phyloP scores from a whole-genome alignment of 1,284 basidiomycete species.

The Leccinum solheimii region DNA sequence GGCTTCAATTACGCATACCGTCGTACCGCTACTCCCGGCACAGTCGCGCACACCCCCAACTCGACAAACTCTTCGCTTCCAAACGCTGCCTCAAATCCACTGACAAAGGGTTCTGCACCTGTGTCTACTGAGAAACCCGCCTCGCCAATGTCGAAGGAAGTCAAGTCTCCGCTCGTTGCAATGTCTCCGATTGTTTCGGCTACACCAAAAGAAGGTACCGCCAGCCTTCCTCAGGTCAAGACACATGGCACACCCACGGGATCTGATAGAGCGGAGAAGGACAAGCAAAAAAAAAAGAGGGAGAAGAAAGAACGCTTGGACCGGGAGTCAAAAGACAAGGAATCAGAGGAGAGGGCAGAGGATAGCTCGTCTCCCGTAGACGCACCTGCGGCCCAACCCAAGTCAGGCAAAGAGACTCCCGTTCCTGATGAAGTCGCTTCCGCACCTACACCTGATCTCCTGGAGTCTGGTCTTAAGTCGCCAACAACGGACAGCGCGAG shows the following conservation, averaged over 20 bases:
- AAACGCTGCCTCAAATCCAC: conserved; percentile 32
- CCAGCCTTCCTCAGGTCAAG: conserved; percentile 31
- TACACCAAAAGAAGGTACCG: conserved; percentile 33
- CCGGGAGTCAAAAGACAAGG: conserved; percentile 39
- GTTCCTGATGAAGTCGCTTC: conserved; percentile 33
- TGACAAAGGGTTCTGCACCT: conserved; percentile 41
- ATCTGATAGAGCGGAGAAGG: conserved; percentile 47
- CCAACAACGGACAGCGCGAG: conserved; percentile 63
- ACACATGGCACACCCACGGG: conserved; percentile 44
- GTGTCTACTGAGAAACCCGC: conserved; percentile 41
- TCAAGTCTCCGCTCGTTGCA: conserved; percentile 31
- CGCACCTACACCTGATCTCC: conserved; percentile 34
- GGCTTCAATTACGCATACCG: conserved; percentile 90
- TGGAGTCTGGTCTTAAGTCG: conserved; percentile 44
- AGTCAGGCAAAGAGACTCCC: conserved; percentile 46
- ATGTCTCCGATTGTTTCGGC: conserved; percentile 33
- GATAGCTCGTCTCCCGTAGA: conserved; percentile 24
- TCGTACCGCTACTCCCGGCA: conserved; percentile 55
- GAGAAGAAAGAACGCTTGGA: conserved; percentile 49
- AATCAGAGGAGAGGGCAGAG: conserved; percentile 25
- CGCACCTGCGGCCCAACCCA: conserved; percentile 26
- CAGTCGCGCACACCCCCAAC: conserved; percentile 43
- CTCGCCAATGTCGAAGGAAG: conserved; percentile 38
- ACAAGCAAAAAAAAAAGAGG: conserved; percentile 58
- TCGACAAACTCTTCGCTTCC: conserved; percentile 40